Evolutionary conservation across 208 protist genomes (phyloP).

Genomic region (Leishmania mexicana): DNA sequence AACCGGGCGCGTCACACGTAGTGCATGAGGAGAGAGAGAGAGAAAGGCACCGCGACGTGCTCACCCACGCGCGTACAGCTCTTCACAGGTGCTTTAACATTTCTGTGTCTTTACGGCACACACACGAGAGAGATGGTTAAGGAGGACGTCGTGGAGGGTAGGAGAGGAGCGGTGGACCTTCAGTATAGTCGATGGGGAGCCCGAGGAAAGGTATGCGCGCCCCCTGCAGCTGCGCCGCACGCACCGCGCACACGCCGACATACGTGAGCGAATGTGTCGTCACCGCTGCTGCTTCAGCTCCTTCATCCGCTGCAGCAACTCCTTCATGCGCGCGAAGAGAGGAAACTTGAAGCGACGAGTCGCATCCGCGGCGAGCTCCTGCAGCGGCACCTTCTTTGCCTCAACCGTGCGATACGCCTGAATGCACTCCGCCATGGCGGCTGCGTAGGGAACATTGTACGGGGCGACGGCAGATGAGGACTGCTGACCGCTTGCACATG

Average conservation of each 20-base stretch:
- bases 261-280: neutral
- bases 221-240: neutral
- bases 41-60: neutral
- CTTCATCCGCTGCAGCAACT: constrained; percentile 83
- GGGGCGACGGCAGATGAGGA: neutral
- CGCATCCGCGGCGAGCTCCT: constrained; percentile 82
- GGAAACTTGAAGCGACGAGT: constrained; percentile 88
- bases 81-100: neutral
- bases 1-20: neutral
- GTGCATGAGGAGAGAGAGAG: neutral
- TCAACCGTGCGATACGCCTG: constrained; percentile 66
- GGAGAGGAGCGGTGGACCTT: neutral
- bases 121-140: neutral
- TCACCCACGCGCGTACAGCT: neutral
- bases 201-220: neutral
- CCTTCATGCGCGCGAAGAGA: constrained; percentile 86
- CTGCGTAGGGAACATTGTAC: constrained; percentile 35
- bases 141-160: neutral
- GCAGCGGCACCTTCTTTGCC: constrained; percentile 49
- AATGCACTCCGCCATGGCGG: constrained; percentile 74
- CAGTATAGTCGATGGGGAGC: neutral
- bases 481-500: neutral
- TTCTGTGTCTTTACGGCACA: neutral
- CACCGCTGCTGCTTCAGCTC: constrained; percentile 57
- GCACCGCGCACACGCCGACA: neutral